A percentile compares a stretch with the other conserved stretches of the same genome.
phyloP scores from a whole-genome alignment of 2,329 filamentous ascomycete species.

The Trichoderma sp. region DNA sequence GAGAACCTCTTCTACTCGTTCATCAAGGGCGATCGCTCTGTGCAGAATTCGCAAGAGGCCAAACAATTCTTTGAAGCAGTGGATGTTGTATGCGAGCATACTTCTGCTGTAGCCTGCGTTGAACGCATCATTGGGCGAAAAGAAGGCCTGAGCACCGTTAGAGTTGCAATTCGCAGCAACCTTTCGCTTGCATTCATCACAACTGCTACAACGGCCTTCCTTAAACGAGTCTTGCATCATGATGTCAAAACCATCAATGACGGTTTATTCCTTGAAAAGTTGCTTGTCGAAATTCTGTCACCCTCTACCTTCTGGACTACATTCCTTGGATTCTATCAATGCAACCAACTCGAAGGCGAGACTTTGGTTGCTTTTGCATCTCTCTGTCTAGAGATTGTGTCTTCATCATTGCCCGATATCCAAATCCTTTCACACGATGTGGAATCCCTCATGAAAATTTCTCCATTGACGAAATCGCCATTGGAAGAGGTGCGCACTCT shows the following conservation, averaged over 20 bases:
- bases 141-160: conserved; percentile 14
- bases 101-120: conserved; percentile 12
- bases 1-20: conserved; percentile 19
- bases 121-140: conserved; percentile 21
- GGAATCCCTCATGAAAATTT: conserved; percentile 29
- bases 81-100: conserved; percentile 16
- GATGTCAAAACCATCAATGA: conserved; percentile 20
- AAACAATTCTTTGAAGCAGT: conserved; percentile 25
- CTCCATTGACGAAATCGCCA: conserved; percentile 30
- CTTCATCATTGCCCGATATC: neutral
- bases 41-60: conserved; percentile 23
- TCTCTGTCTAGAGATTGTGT: conserved; percentile 25
- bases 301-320: conserved; percentile 24
- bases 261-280: conserved; percentile 19
- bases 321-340: neutral
- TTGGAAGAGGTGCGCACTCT: conserved; percentile 30
- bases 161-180: conserved; percentile 21
- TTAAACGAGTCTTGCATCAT: conserved; percentile 10
- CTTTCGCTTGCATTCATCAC: conserved; percentile 9
- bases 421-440: conserved; percentile 24
- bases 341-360: neutral
- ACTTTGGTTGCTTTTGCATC: conserved; percentile 22
- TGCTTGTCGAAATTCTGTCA: conserved; percentile 19
- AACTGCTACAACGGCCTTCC: neutral
- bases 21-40: conserved; percentile 13